A percentile compares a stretch with the other conserved stretches of the same genome.
These are phyloP conservation scores for Ophiostoma ulmi DNA, from an alignment of 2,329 filamentous ascomycete species.

Conservation along the genomic window DNA sequence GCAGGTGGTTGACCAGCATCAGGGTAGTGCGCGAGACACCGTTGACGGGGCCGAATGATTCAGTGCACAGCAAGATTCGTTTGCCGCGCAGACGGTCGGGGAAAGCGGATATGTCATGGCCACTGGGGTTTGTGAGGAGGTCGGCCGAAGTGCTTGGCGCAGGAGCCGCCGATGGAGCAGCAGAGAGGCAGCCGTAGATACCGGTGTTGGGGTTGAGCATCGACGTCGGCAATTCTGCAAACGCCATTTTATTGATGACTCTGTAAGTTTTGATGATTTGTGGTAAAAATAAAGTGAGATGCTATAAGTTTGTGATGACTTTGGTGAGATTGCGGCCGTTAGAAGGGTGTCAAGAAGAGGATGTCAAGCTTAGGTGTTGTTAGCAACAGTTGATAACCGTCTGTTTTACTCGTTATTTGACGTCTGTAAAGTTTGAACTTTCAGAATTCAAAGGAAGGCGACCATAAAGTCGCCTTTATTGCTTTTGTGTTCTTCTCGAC, in stretches of 20 bases:
- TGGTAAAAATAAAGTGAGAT: neutral
- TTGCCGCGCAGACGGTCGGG: slow-evolving; percentile 51
- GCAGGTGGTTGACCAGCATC: slow-evolving; percentile 63
- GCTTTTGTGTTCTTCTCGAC: neutral
- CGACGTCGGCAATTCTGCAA: slow-evolving; percentile 8
- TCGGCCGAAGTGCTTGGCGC: neutral
- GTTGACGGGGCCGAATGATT: slow-evolving; percentile 68
- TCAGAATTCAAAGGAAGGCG: neutral
- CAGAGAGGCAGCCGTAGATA: neutral
- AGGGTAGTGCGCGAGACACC: slow-evolving; percentile 67
- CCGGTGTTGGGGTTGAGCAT: neutral
- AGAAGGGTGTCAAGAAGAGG: neutral
- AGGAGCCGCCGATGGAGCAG: too few species aligned
- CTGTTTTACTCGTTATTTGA: neutral
- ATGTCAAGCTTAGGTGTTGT: neutral
- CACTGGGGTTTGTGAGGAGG: neutral
- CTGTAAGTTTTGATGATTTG: neutral
- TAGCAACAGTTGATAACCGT: neutral
- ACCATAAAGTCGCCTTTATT: neutral
- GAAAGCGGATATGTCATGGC: slow-evolving; percentile 43
- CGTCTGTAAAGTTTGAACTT: neutral
- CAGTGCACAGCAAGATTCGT: slow-evolving; percentile 61
- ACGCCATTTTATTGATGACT: neutral
- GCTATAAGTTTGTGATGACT: neutral
- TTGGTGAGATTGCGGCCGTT: neutral